A percentile compares a stretch with the other conserved stretches of the same genome.
phyloP scores from a whole-genome alignment of 169 alveolate species.

The Plasmodium inui region DNA sequence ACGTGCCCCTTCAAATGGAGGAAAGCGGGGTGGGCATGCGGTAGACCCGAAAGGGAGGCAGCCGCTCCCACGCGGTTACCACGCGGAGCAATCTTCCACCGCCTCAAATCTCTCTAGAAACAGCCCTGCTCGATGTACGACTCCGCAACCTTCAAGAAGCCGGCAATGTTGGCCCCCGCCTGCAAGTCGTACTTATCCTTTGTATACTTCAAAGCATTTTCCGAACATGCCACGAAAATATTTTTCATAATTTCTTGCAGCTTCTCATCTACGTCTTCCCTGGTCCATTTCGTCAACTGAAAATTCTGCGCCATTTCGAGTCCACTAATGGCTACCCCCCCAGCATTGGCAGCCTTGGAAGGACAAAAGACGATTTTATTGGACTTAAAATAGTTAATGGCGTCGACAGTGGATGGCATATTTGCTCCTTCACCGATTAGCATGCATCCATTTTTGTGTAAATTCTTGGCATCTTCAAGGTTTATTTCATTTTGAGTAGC shows the following conservation, averaged over 20 bases:
- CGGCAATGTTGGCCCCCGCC: conserved; percentile 91
- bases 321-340: conserved; percentile 92
- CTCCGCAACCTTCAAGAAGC: conserved; percentile 89
- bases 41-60: neutral
- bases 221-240: conserved; percentile 81
- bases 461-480: conserved; percentile 80
- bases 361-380: conserved; percentile 85
- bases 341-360: conserved; percentile 92
- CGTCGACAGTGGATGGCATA: conserved; percentile 89
- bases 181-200: conserved; percentile 82
- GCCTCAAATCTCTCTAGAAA: neutral
- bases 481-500: conserved; percentile 90
- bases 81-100: neutral
- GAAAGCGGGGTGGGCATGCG: neutral
- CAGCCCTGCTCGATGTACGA: conserved; percentile 88
- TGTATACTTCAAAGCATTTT: conserved; percentile 81
- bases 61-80: neutral
- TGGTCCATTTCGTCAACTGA: conserved; percentile 83
- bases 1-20: neutral
- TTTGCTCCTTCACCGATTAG: conserved; percentile 89
- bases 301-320: conserved; percentile 91
- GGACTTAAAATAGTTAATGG: conserved; percentile 80
- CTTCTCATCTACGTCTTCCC: conserved; percentile 85
- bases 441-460: conserved; percentile 80
- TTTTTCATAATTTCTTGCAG: conserved; percentile 83